phyloP scores from a whole-genome alignment of 169 alveolate species.

The Cryptosporidium meleagridis region DNA sequence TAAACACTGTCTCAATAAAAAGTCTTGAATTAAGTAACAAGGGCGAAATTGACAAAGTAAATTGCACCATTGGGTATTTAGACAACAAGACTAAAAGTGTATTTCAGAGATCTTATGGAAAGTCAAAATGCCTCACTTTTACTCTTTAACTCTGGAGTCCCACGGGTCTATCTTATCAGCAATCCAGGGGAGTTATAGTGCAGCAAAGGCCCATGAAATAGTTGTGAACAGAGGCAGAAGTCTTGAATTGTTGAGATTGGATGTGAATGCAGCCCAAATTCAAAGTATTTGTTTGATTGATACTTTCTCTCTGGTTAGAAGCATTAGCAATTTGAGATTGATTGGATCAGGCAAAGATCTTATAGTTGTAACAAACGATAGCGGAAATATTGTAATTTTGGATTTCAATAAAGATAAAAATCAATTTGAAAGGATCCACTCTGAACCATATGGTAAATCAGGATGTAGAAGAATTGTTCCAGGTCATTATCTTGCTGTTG shows the following conservation, averaged over 20 bases:
- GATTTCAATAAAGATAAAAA: conserved; percentile 88
- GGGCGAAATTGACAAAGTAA: conserved; percentile 18
- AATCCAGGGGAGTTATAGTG: conserved; percentile 97
- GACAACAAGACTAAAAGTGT: not conserved
- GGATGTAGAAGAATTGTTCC: conserved; percentile 96
- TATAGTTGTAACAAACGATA: conserved; percentile 95
- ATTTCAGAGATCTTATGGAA: conserved; percentile 13
- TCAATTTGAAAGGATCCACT: conserved; percentile 92
- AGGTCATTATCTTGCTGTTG: conserved; percentile 99
- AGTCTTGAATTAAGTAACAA: not conserved
- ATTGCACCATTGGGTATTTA: not conserved
- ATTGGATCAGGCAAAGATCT: conserved; percentile 93
- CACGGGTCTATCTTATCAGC: conserved; percentile 96
- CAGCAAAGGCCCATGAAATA: conserved; percentile 96
- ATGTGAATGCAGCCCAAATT: conserved; percentile 90
- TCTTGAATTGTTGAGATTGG: conserved; percentile 93
- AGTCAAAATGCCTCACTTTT: conserved; percentile 92
- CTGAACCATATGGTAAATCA: conserved; percentile 98
- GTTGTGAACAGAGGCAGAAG: conserved; percentile 95
- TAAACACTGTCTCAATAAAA: conserved; percentile 37
- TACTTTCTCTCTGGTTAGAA: conserved; percentile 94
- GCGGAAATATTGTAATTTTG: conserved; percentile 95
- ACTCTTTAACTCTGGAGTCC: conserved; percentile 95
- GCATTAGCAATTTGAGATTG: conserved; percentile 92
- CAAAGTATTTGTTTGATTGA: conserved; percentile 90